Evolutionary conservation across 2,329 filamentous ascomycete species (phyloP).

Genomic region (Endothia cerciana): DNA sequence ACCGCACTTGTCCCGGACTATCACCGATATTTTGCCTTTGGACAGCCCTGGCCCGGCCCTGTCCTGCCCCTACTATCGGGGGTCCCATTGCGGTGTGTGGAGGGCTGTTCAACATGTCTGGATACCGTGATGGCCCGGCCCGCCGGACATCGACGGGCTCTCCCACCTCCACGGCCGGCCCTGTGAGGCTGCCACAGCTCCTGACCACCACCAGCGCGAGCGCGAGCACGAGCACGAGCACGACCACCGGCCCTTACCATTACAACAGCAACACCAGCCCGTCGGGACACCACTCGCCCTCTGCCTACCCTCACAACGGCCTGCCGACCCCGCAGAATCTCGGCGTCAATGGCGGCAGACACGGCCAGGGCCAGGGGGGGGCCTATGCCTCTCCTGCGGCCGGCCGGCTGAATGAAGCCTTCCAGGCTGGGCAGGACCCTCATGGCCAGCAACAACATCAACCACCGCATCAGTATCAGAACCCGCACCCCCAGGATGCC

Average conservation of each 20-base stretch:
- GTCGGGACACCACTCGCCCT: background rate
- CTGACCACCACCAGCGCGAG: slow-evolving; percentile 11
- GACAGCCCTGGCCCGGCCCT: slow-evolving; percentile 1
- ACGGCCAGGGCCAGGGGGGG: slow-evolving; percentile 5
- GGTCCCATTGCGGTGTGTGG: slow-evolving; percentile 10
- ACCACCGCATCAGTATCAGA: slow-evolving; percentile 3
- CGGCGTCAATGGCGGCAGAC: slow-evolving; percentile 12
- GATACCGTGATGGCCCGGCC: slow-evolving; percentile 15
- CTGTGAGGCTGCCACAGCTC: slow-evolving; percentile 7
- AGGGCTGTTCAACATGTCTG: slow-evolving; percentile 24
- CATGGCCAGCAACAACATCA: slow-evolving; percentile 27
- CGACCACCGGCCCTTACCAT: background rate
- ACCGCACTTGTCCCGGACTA: slow-evolving; percentile 28
- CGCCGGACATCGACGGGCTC: slow-evolving; percentile 5
- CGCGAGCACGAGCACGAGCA: no score
- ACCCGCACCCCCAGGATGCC: slow-evolving; percentile 5
- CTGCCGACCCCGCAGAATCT: background rate
- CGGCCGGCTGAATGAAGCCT: slow-evolving; percentile 14
- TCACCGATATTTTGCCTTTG: slow-evolving; percentile 28
- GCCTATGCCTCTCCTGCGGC: slow-evolving; percentile 15
- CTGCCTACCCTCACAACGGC: background rate
- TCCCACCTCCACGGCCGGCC: slow-evolving; percentile 6
- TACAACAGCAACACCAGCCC: background rate
- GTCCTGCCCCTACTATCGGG: slow-evolving; percentile 8
- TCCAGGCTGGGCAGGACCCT: slow-evolving; percentile 19